Base-by-base conservation (phyloP, 495 filamentous ascomycete species). In the Entonaema liquescens region DNA sequence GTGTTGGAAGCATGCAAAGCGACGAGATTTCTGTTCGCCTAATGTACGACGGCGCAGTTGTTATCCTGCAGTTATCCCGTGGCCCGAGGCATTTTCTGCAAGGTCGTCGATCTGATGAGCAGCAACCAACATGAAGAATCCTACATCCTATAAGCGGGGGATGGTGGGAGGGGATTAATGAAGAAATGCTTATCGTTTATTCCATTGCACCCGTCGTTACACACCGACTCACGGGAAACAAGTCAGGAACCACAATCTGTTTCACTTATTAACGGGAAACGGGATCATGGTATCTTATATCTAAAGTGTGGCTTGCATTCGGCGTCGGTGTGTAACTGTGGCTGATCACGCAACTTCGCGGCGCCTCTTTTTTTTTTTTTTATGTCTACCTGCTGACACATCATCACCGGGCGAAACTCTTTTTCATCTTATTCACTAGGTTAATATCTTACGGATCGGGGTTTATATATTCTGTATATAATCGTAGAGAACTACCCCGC, bases 221-320 rank as follows among this genome's bases (percentile, higher is more conserved):
- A 38, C 35, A 38, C 35, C 35, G 13, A 15, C 35, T 38, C 35
- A 38, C n/a, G 12, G 35, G 17, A 40, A 40, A 40, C n/a, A 40
- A n/a, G 36, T 40, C 38, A 40, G 38, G 15, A 17, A 40, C n/a
- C n/a, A 40, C 38, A 13, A 40, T 40, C 5, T 40, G 38, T 40
- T 17, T 9, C 42, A 47, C 33, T 19, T 19, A 47, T 29, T 9
- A 13, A 44, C 36, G 15, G n/a, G n/a, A 3, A 31, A 31, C 29
- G 29, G 50, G 9, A 56, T 19, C 9, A 29, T n/a, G n/a, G n/a
- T n/a, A n/a, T n/a, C n/a, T n/a, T n/a, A n/a, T 58, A 52, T 53
- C 44, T 33, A 38, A 54, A 19, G 12, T 63, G 68, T 71, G 68
- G 68, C 68, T 62, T 66, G 19, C 47, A n/a, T n/a, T 47, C 12